Base-by-base conservation (phyloP, 768 basidiomycete genomes). In the Mycena polygramma region DNA sequence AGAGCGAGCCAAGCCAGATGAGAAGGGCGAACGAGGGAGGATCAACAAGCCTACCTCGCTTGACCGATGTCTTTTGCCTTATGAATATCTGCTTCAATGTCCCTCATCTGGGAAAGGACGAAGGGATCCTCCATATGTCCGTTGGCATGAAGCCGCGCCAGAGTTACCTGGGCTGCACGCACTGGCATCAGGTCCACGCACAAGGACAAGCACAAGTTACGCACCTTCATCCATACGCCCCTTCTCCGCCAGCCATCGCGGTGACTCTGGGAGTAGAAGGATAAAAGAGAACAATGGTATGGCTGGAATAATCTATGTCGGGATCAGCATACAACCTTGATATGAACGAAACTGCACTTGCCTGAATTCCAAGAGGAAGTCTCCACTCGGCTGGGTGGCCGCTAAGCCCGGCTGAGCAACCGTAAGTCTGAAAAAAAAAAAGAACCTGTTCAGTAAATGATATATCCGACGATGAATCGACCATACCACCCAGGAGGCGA, bases 221-320 rank as follows among this genome's bases (percentile, higher is more conserved):
- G 6, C 66, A 73, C 84, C 84, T 71, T 88, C 87, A 5, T 87
- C 83, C 43, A 83, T 75, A 8, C 86, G 80, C 11, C 86, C 87
- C 57, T 86, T 84, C 76, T 86, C 83, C 52, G 87, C 87, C 70
- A 89, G 80, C 83, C 86, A 90, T 14, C 89, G 83, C 1, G 88
- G 87, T 80, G 85, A 86, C 77, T 88, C 87, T 10, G 86, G 86
- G 36, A 88, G 81, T 19, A 88, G 74, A 26, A 87, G 79, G 58
- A 88, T 88, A 75, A 89, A 87, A 19, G 82, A 77, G 39, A 85
- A 77, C 15, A 88, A 76, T 13, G 87, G 87, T n/a, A 88, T 48
- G 19, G 86, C 86, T 20, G 86, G 85, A 10, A 85, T 53, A 60
- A 84, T 84, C 82, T 83, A 39, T 7, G 15, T 17, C 52, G 22